phyloP scores from a whole-genome alignment of 2,329 filamentous ascomycete genomes.

The Xylaria sp. region DNA sequence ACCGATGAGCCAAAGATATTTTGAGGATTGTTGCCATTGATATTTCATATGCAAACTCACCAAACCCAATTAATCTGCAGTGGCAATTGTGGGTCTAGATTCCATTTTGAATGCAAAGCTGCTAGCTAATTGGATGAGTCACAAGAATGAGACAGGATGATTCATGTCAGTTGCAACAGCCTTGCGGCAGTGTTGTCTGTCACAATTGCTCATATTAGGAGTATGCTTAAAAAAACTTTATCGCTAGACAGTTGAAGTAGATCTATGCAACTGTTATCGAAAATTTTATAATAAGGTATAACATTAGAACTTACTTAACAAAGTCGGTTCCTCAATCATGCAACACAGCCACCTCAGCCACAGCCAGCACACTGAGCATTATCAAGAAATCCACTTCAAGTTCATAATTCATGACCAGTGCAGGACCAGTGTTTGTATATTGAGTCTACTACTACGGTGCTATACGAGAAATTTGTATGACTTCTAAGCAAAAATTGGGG shows the following conservation, averaged over 20 bases:
- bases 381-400: too few species aligned
- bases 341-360: background rate
- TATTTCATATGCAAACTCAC: background rate
- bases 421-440: too few species aligned
- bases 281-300: background rate
- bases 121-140: constrained; percentile 34
- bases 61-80: background rate
- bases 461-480: too few species aligned
- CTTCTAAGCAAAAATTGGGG: background rate
- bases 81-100: constrained; percentile 29
- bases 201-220: background rate
- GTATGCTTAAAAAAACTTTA: background rate
- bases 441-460: background rate
- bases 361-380: too few species aligned
- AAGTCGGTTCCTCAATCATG: background rate
- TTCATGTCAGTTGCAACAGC: constrained; percentile 30
- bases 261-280: background rate
- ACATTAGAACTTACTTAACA: too few species aligned
- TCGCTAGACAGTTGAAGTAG: background rate
- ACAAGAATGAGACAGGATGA: constrained; percentile 36
- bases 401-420: too few species aligned
- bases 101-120: constrained; percentile 14
- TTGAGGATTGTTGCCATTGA: constrained; percentile 13
- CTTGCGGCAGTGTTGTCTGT: constrained; percentile 8
- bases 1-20: background rate